Evolutionary conservation across 2,329 filamentous ascomycete genomes (phyloP), one percentile per base, ranked within the genome.

Genomic region (Cladosporium velox): DNA sequence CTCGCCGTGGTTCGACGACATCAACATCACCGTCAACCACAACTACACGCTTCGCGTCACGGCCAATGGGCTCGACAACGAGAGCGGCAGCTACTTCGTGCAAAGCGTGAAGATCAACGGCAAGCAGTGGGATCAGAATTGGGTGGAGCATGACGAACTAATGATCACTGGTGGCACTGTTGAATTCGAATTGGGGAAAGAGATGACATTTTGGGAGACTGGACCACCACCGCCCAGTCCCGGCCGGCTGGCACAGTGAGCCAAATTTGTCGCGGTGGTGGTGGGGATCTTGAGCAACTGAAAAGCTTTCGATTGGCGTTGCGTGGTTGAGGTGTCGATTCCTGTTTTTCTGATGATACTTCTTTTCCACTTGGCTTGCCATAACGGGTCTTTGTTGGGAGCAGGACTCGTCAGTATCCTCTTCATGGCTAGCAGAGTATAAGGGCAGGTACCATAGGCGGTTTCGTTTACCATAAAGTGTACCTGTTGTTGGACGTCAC

Each of bases 51-150:
- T 87, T 41, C 77, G 79, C 1, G 85, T 88, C 41, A 80, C 74
- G 0, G 82, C 84, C 0, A 71, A 70, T 6, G 81, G 82, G 0
- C 70, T 85, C 14, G 79, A 77, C 1, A 70, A 73, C 59, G 49
- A 63, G 21, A 74, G 77, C 3, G 72, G 81, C 2, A 81, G 81
- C 2, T 82, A 80, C 51, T 88, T 83, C 67, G 81, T 88, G 5
- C 84, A 87, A 70, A 79, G 78, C 2, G 76, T 87, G 1, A 82
- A 76, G 64, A 81, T 87, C 44, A 87, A 87, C 66, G 85, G 83
- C 0, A 66, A 83, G 63, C 2, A 65, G 0, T 87, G 85, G 85
- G 70, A 77, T 0, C 82, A 79, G 75, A 87, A 84, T 64, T 87
- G 85, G 85, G 78, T 87, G 21, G 78, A 81, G 65, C 84, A 87